Evolutionary conservation across 148 eudicot species (phyloP).

Genomic region (Polygonum maritimum): DNA sequence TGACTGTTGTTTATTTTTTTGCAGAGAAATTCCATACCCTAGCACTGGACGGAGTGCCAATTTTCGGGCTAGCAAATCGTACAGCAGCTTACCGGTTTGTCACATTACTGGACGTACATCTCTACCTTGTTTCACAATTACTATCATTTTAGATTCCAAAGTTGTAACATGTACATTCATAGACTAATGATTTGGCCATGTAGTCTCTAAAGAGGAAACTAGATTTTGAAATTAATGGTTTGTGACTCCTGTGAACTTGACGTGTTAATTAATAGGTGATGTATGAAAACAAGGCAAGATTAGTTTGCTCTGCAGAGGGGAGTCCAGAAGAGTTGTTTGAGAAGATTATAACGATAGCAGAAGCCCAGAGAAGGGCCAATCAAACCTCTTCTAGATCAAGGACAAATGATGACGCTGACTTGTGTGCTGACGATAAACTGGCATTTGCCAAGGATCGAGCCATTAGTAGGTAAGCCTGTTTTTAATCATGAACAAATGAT

Average conservation of each 20-base stretch:
- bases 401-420: constrained; percentile 57
- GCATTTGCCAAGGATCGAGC: constrained; percentile 93
- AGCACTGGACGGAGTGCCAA: constrained; percentile 81
- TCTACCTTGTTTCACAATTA: constrained; percentile 3
- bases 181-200: no score
- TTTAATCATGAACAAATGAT: no score
- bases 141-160: no score
- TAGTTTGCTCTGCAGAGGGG: constrained; percentile 81
- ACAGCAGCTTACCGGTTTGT: constrained; percentile 94
- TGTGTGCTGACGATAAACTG: constrained; percentile 85
- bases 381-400: constrained; percentile 72
- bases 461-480: constrained; percentile 54
- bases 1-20: neutral
- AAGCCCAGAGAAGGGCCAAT: constrained; percentile 57
- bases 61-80: constrained; percentile 66
- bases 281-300: constrained; percentile 81
- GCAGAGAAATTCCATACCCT: constrained; percentile 83
- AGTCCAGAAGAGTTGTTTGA: constrained; percentile 62
- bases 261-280: constrained; percentile 37
- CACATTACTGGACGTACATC: constrained; percentile 79
- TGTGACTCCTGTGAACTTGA: no score
- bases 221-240: no score
- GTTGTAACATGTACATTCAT: no score
- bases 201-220: no score
- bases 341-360: constrained; percentile 60